Conservation (phyloP, 1,284 basidiomycete species). For the Caloboletus inedulis region DNA sequence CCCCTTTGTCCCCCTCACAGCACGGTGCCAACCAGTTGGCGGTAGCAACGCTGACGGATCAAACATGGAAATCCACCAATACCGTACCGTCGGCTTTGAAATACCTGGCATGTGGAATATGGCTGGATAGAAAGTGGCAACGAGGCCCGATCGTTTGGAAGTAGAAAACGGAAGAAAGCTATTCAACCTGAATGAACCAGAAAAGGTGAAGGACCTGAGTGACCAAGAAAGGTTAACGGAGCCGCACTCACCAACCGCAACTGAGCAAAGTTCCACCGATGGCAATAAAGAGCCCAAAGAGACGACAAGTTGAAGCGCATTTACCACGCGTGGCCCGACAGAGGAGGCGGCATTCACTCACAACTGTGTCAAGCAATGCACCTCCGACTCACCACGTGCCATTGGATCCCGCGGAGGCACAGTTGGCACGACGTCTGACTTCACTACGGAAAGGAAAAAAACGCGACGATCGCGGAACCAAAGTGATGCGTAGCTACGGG, state of each 20-base stretch:
- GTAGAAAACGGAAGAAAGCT: neutral
- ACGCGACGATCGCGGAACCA: neutral
- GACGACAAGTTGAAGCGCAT: neutral
- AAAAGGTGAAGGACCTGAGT: neutral
- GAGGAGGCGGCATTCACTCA: neutral
- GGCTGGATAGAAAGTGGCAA: neutral
- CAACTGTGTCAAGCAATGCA: neutral
- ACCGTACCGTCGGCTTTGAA: neutral
- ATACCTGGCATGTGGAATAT: neutral
- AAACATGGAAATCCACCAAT: neutral
- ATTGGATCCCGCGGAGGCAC: neutral
- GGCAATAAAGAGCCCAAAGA: neutral
- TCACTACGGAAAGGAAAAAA: neutral
- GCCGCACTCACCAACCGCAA: neutral
- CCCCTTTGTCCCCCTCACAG: slow-evolving; percentile 5
- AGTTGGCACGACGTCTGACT: too few species aligned
- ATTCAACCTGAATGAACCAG: neutral
- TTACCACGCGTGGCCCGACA: neutral
- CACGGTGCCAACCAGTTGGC: neutral
- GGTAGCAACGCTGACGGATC: neutral
- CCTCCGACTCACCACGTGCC: neutral
- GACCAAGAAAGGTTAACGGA: neutral
- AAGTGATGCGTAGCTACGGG: neutral
- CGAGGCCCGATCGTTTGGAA: neutral
- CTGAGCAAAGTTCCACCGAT: neutral